phyloP scores from a whole-genome alignment of 306 rosid species.

The Astragalus glycyphyllos region DNA sequence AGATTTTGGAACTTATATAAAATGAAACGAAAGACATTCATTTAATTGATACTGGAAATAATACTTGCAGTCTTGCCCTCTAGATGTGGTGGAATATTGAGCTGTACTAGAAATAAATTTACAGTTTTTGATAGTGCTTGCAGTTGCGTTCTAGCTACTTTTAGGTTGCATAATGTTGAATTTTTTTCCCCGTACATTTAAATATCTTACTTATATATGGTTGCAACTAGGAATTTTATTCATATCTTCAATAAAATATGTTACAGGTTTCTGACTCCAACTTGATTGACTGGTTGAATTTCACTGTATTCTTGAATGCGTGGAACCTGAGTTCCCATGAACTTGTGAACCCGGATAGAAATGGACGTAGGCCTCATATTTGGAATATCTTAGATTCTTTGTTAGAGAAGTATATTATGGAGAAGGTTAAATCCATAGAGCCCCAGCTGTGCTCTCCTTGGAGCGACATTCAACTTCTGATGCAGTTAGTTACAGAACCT shows the following conservation, averaged over 20 bases:
- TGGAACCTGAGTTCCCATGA: conserved; percentile 84
- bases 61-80: conserved; percentile 27
- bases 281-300: conserved; percentile 91
- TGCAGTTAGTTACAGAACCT: conserved; percentile 84
- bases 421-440: conserved; percentile 55
- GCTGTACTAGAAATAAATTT: conserved; percentile 13
- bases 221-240: conserved; percentile 35
- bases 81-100: conserved; percentile 27
- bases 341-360: conserved; percentile 51
- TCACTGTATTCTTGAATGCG: conserved; percentile 79
- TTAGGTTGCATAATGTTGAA: not conserved
- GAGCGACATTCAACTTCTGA: conserved; percentile 58
- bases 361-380: conserved; percentile 48
- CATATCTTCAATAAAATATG: conserved; percentile 26
- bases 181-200: not conserved
- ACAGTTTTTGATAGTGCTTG: conserved; percentile 15
- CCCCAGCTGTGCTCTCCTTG: conserved; percentile 61
- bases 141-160: conserved; percentile 30
- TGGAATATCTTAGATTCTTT: conserved; percentile 74
- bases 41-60: not conserved
- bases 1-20: conserved; percentile 1
- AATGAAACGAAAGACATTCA: not conserved
- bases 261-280: conserved; percentile 73
- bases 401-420: conserved; percentile 68
- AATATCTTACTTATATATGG: not conserved